Conservation (phyloP, 2,329 filamentous ascomycete species). For the Cyclaneusma minus region DNA sequence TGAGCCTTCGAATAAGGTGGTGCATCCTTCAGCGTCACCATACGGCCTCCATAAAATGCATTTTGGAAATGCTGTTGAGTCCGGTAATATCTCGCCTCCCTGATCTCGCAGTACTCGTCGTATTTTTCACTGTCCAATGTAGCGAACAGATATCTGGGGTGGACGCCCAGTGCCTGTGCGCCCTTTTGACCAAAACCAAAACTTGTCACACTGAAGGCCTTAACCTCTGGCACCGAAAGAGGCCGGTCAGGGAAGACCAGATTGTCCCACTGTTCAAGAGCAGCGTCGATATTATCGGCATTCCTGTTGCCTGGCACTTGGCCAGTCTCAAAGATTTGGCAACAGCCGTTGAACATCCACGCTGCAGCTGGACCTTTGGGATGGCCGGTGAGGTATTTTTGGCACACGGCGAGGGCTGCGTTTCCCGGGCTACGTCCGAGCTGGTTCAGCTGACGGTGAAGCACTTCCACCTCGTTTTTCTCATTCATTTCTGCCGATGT, state of each 20-base stretch:
- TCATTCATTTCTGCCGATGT: constrained; percentile 24
- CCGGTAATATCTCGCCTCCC: too few species aligned
- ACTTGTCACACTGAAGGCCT: constrained; percentile 23
- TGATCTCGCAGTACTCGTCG: constrained; percentile 1
- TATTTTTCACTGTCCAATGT: constrained; percentile 10
- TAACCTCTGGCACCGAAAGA: constrained; percentile 13
- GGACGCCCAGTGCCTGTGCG: constrained; percentile 20
- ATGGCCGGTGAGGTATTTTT: constrained; percentile 24
- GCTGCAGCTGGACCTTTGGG: constrained; percentile 21
- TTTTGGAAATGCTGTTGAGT: too few species aligned
- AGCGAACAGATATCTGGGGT: constrained; percentile 21
- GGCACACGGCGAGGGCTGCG: constrained; percentile 17
- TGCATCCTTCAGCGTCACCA: too few species aligned
- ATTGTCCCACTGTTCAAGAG: constrained; percentile 16
- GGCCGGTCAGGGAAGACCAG: constrained; percentile 19
- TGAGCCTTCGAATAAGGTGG: too few species aligned
- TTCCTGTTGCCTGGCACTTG: constrained; percentile 22
- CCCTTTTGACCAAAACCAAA: constrained; percentile 31
- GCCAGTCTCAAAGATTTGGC: constrained; percentile 20
- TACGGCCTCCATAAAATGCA: too few species aligned
- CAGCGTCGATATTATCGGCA: constrained; percentile 20
- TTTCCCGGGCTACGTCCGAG: constrained; percentile 21
- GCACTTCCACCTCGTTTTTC: constrained; percentile 21
- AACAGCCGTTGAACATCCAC: constrained; percentile 23
- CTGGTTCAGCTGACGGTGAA: constrained; percentile 20